Conservation (phyloP, 768 basidiomycete species). For the Phylloporus arenicola region DNA sequence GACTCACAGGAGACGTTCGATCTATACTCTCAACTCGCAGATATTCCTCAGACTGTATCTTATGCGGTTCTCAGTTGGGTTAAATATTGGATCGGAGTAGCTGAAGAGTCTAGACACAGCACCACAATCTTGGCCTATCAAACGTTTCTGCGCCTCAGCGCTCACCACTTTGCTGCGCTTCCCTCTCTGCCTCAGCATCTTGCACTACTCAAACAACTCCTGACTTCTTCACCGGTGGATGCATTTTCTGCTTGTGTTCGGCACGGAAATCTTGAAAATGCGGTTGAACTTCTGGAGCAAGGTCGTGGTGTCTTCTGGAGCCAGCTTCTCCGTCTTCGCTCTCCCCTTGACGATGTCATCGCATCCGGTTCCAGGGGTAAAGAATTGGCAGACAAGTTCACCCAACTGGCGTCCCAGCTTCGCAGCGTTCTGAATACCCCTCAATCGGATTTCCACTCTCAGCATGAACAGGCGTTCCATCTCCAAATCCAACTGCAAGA, state of each 20-base stretch:
- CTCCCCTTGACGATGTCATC: neutral
- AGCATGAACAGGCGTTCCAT: neutral
- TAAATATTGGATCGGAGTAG: constrained; percentile 1
- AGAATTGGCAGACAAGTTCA: neutral
- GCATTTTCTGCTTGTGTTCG: constrained; percentile 1
- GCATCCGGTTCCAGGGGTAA: neutral
- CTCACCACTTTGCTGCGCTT: constrained; percentile 1
- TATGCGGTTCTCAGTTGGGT: neutral
- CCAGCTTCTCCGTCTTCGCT: constrained; percentile 11
- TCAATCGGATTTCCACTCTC: neutral
- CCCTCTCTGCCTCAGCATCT: constrained; percentile 2
- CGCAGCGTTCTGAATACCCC: neutral
- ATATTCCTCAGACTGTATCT: neutral
- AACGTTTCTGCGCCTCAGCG: constrained; percentile 1
- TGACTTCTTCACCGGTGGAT: constrained; percentile 4
- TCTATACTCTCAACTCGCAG: neutral
- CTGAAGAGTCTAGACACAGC: constrained; percentile 5
- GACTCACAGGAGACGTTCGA: neutral
- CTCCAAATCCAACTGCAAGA: neutral
- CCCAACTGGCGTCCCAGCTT: constrained; percentile 4
- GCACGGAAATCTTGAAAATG: neutral
- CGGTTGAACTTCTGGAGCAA: too few species aligned
- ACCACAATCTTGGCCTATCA: constrained; percentile 12
- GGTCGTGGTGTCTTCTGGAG: too few species aligned
- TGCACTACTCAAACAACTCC: neutral